Conservation (phyloP, 495 filamentous ascomycete genomes). For the Podospora pseudocomata region DNA sequence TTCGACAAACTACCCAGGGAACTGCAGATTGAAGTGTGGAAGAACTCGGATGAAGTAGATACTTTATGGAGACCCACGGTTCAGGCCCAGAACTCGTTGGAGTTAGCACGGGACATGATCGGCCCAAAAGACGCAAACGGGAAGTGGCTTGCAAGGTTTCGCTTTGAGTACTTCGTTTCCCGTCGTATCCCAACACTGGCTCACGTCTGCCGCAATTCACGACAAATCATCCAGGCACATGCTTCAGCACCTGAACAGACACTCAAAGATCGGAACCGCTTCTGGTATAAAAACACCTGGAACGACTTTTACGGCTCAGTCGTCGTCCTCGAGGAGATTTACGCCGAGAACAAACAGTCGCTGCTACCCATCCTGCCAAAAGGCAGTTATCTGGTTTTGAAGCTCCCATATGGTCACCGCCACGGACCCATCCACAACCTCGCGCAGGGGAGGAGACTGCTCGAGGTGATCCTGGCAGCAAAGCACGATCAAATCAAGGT, state of each 20-base stretch:
- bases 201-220: not conserved
- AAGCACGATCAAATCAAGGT: not conserved
- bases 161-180: not conserved
- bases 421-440: not conserved
- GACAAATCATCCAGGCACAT: not conserved
- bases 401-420: not conserved
- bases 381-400: not conserved
- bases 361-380: not conserved
- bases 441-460: not conserved
- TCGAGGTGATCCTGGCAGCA: not conserved
- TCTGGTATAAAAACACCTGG: not conserved
- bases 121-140: not conserved
- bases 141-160: not conserved
- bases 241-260: not conserved
- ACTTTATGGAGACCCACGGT: not conserved
- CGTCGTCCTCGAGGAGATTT: not conserved
- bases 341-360: not conserved
- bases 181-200: not conserved
- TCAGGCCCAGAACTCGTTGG: not conserved
- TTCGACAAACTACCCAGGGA: not conserved
- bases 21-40: not conserved
- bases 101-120: not conserved
- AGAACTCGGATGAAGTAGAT: not conserved
- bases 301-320: not conserved
- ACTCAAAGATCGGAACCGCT: not conserved